A percentile compares a stretch with the other conserved stretches of the same genome.
These are phyloP conservation scores for Mimosa bimucronata DNA, from an alignment of 306 rosid genomes.

Conservation along the genomic window DNA sequence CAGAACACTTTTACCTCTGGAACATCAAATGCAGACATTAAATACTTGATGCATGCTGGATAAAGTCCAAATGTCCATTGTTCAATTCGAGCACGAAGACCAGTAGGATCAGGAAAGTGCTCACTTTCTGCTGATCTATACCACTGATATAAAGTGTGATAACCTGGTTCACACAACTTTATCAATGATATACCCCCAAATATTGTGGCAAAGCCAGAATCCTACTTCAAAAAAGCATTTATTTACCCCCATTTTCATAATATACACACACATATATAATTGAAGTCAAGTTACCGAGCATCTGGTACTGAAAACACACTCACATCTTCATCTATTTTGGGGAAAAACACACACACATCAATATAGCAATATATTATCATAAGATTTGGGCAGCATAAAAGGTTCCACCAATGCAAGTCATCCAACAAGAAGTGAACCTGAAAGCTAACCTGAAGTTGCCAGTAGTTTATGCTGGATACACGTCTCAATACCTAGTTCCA, in stretches of 20 bases:
- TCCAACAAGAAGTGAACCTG: constrained; percentile 32
- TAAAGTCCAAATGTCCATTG: constrained; percentile 98
- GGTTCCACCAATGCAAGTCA: constrained; percentile 21
- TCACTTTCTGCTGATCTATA: constrained; percentile 87
- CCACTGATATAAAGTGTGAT: constrained; percentile 94
- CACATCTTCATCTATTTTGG: background rate
- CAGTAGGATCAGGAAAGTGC: constrained; percentile 99
- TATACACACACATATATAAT: background rate
- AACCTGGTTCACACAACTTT: constrained; percentile 57
- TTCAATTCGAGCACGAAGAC: constrained; percentile 93
- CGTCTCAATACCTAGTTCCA: constrained; percentile 91
- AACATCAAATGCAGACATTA: constrained; percentile 96
- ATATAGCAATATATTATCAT: constrained; percentile 1
- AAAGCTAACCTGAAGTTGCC: constrained; percentile 81
- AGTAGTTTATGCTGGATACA: constrained; percentile 83
- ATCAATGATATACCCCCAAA: constrained; percentile 25
- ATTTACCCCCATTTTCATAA: background rate
- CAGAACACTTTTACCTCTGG: constrained; percentile 76
- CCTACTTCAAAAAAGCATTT: constrained; percentile 3
- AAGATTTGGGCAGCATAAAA: constrained; percentile 18
- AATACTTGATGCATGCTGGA: constrained; percentile 97
- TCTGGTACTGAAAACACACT: background rate
- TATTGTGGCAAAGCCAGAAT: background rate
- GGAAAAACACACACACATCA: background rate
- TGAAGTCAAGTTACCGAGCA: constrained; percentile 1